Evolutionary conservation across 495 filamentous ascomycete genomes (phyloP), one percentile per base, ranked within the genome.

Genomic region (Mytilinidion resinicola): DNA sequence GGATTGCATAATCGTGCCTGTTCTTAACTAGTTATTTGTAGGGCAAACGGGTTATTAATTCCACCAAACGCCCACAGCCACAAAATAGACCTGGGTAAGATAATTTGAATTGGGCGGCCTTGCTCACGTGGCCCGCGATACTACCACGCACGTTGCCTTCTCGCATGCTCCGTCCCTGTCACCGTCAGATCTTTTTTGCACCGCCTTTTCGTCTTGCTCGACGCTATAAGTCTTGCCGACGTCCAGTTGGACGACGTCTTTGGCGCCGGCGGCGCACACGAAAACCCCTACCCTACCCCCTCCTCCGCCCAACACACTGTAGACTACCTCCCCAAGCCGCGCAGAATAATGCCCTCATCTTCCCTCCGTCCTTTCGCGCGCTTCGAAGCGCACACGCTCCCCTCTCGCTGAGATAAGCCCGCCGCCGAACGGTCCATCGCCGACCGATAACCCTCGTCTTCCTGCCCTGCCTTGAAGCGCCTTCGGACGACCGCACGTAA

Each of bases 291-390:
- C n/a, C n/a, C n/a, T n/a, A n/a, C n/a, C 44, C 44, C 11, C 19
- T 11, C 5, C 44, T 48, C 14, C 11, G 19, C 44, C 15, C 12
- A 48, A 48, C 12, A 48, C 30, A 48, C 44, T 48, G 12, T 11
- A 48, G 19, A 48, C 44, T 48, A 48, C 44, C 44, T 48, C 44
- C 44, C 44, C 19, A 48, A 48, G 44, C 44, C 44, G 44, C 44
- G 44, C 44, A 48, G 11, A 48, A 48, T 20, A 48, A 48, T 11
- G 44, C 44, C 44, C 44, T 48, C 30, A 48, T 48, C 14, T 21
- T 48, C 19, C 15, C 44, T 48, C 44, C 12, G 19, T 48, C 12
- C 14, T 48, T 43, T 43, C 39, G 39, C 44, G 44, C 44, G 14
- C 44, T 48, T 48, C 12, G 30, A 48, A 15, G 44, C 44, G 44